These are phyloP conservation scores for Ceratobasidium theobromae DNA, from an alignment of 1,284 basidiomycete species.

Conservation along the genomic window DNA sequence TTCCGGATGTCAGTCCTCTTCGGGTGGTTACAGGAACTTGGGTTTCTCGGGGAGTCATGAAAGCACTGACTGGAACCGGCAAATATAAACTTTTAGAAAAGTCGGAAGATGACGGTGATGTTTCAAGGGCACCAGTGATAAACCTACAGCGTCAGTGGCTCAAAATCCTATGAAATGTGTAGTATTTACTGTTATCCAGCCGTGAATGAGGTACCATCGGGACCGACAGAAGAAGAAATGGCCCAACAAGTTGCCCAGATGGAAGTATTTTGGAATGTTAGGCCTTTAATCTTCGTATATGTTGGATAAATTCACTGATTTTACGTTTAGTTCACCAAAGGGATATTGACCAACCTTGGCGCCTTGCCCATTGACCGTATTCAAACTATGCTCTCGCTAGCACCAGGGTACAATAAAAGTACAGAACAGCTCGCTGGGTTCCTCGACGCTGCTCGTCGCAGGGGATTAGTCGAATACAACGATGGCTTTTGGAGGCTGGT, in stretches of 20 bases:
- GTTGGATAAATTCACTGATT: slow-evolving; percentile 29
- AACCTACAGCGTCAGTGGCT: slow-evolving; percentile 7
- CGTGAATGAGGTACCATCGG: slow-evolving; percentile 54
- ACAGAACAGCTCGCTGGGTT: slow-evolving; percentile 73
- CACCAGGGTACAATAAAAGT: slow-evolving; percentile 74
- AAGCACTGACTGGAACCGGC: slow-evolving; percentile 58
- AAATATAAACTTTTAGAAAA: slow-evolving; percentile 65
- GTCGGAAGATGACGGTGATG: slow-evolving; percentile 48
- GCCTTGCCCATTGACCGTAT: slow-evolving; percentile 71
- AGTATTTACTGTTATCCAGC: slow-evolving; percentile 37
- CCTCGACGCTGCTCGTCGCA: slow-evolving; percentile 73
- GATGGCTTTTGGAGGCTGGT: slow-evolving; percentile 73
- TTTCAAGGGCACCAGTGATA: slow-evolving; percentile 43
- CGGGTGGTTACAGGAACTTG: slow-evolving; percentile 79
- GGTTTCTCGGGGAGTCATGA: slow-evolving; percentile 78
- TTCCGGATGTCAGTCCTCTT: slow-evolving; percentile 62
- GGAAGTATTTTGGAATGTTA: slow-evolving; percentile 81
- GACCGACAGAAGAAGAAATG: slow-evolving; percentile 54
- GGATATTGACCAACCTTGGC: slow-evolving; percentile 82
- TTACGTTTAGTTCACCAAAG: slow-evolving; percentile 69
- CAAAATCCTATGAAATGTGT: slow-evolving; percentile 4
- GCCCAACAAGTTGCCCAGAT: slow-evolving; percentile 82
- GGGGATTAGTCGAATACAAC: slow-evolving; percentile 68
- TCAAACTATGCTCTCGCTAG: slow-evolving; percentile 79
- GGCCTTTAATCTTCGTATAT: slow-evolving; percentile 35